Conservation (phyloP, 2,329 filamentous ascomycete species). For the Gyromitra esculenta region DNA sequence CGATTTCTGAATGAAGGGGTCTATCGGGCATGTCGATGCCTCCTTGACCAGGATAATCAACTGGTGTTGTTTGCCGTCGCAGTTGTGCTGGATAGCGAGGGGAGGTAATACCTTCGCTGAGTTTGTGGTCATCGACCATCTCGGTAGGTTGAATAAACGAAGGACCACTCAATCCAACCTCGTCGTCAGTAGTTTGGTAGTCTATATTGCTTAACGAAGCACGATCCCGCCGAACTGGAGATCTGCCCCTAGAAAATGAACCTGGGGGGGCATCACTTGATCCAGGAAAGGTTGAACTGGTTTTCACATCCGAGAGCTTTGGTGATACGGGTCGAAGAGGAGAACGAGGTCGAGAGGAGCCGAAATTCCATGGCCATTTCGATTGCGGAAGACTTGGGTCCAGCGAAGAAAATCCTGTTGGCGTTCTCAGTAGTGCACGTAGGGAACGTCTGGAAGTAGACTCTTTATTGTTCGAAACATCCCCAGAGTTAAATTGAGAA, state of each 20-base stretch:
- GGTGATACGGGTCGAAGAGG: conserved; percentile 31
- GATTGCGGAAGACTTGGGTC: conserved; percentile 26
- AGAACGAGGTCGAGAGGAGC: conserved; percentile 11
- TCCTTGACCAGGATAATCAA: conserved; percentile 40
- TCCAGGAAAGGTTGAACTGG: conserved; percentile 16
- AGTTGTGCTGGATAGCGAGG: conserved; percentile 18
- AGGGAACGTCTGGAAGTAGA: conserved; percentile 30
- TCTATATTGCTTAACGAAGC: conserved; percentile 22
- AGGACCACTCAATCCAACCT: neutral
- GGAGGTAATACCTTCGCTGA: neutral
- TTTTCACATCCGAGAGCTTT: conserved; percentile 1
- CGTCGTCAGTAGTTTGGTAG: neutral
- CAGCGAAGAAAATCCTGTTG: conserved; percentile 34
- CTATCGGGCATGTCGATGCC: conserved; percentile 43
- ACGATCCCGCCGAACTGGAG: conserved; percentile 31
- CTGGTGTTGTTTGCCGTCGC: conserved; percentile 37
- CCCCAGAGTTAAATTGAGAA: conserved; percentile 13
- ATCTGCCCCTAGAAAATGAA: conserved; percentile 34
- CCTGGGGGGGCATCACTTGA: neutral
- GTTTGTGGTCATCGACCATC: neutral
- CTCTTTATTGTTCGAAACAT: neutral
- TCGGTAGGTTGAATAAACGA: neutral
- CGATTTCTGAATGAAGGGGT: conserved; percentile 3
- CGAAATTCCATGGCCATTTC: conserved; percentile 38
- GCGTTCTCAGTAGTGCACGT: conserved; percentile 27